Conservation (phyloP, 2,329 filamentous ascomycete species). For the Verticillium dahliae region DNA sequence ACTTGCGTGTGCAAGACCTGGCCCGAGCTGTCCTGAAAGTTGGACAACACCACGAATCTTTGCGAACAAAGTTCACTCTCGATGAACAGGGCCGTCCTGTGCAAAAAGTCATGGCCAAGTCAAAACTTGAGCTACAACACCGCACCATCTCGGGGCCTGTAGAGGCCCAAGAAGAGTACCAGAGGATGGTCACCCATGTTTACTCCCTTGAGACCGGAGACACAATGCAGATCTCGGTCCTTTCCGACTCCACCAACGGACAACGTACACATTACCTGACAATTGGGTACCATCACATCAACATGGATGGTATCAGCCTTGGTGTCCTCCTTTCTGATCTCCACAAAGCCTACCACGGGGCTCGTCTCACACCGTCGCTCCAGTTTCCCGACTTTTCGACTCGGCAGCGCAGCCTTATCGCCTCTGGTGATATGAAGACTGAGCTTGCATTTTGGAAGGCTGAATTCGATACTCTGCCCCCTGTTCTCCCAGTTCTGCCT, state of each 20-base stretch:
- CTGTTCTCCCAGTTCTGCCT: not conserved
- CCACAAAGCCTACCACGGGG: not conserved
- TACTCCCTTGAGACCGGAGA: not conserved
- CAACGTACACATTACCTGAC: not conserved
- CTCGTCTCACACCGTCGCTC: not conserved
- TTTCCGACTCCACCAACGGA: not conserved
- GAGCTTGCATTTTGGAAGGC: not conserved
- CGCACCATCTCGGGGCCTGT: not conserved
- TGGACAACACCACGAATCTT: slow-evolving; percentile 21
- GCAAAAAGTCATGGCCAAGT: not conserved
- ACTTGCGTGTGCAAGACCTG: slow-evolving; percentile 20
- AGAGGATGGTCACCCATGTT: not conserved
- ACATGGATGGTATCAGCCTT: not conserved
- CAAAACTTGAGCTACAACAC: not conserved
- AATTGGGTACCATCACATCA: not conserved
- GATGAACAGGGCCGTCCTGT: not conserved
- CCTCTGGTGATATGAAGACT: not conserved
- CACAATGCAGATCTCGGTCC: not conserved
- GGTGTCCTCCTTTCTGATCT: not conserved
- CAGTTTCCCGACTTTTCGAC: not conserved
- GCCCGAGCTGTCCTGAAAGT: slow-evolving; percentile 23
- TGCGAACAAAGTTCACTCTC: slow-evolving; percentile 22
- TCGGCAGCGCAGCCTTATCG: not conserved
- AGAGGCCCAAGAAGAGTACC: not conserved
- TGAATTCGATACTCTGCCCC: not conserved